phyloP scores from a whole-genome alignment of 768 basidiomycete species.

The Steccherinum ochraceum region DNA sequence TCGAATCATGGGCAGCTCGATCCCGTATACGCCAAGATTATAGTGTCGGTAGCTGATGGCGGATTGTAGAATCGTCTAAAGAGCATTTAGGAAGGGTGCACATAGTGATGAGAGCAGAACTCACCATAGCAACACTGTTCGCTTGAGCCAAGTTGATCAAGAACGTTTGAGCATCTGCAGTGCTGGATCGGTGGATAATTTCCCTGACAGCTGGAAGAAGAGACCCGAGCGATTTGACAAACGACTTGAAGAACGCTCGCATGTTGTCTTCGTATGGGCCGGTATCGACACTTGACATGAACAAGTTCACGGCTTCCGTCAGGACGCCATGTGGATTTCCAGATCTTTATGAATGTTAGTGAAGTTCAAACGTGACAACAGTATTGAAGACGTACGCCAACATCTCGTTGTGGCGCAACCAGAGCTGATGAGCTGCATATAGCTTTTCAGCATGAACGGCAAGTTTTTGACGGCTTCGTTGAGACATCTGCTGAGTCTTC shows the following conservation, averaged over 20 bases:
- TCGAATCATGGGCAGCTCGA: slow-evolving; percentile 60
- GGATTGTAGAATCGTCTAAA: slow-evolving; percentile 64
- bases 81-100: not conserved
- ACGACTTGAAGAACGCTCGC: slow-evolving; percentile 71
- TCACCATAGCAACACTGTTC: slow-evolving; percentile 63
- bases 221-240: slow-evolving; percentile 57
- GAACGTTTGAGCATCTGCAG: slow-evolving; percentile 38
- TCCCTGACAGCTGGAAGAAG: slow-evolving; percentile 58
- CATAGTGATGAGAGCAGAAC: slow-evolving; percentile 16
- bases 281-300: slow-evolving; percentile 56
- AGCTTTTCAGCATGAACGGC: slow-evolving; percentile 84
- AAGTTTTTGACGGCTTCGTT: slow-evolving; percentile 66
- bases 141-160: slow-evolving; percentile 53
- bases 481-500: slow-evolving; percentile 59
- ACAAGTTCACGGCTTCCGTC: slow-evolving; percentile 61
- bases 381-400: slow-evolving; percentile 42
- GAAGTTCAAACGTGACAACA: not conserved
- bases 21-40: slow-evolving; percentile 70
- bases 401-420: slow-evolving; percentile 68
- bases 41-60: slow-evolving; percentile 71
- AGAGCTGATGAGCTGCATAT: slow-evolving; percentile 73
- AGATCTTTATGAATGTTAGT: slow-evolving; percentile 29
- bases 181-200: slow-evolving; percentile 37
- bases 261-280: slow-evolving; percentile 67
- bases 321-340: slow-evolving; percentile 57